Base-by-base conservation (phyloP, 1,284 basidiomycete genomes). In the Wolfiporia cocos region DNA sequence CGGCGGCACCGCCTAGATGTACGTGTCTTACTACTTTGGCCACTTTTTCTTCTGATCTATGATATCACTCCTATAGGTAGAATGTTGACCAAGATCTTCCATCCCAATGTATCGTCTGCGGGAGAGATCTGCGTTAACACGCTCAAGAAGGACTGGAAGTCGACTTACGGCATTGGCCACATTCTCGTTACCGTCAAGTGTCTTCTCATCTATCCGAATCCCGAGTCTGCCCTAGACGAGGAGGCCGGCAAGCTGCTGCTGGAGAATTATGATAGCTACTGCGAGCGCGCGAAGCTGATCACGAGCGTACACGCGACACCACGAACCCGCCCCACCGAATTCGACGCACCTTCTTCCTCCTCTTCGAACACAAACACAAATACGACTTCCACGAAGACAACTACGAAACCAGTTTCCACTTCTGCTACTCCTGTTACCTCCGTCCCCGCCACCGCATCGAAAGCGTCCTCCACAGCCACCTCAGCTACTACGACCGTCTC, bases 121-220 rank as follows among this genome's bases (percentile, higher is more conserved):
- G 93, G 93, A 23, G 94, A 96, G 64, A 98, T 98, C 53, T 98
- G 94, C 64, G 94, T 97, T 9, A 94, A 94, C 66, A 97, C 92
- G 4, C 70, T 98, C 21, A 97, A 97, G 72, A 97, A 96, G 65
- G 92, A 94, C 56, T 97, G 94, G 94, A 84, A 91, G 61, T 77
- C 86, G 15, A 77, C 81, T n/a, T 94, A 91, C 53, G 93, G 92
- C 20, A 90, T 97, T 28, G 80, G 72, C 4, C 88, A 95, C 60
- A 95, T 96, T 44, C 73, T 96, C 7, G 83, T 91, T 57, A 92
- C 89, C 28, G 84, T 96, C 54, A 94, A 93, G 62, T 96, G 94
- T 58, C 78, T 98, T 24, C 76, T 98, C 49, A 96, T 98, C 53
- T 92, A 92, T 56, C 94, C 94, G 11, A 97, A 97, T 60, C 90